Evolutionary conservation across 2,329 filamentous ascomycete genomes (phyloP), one percentile per base, ranked within the genome.

Genomic region (Purpureocillium takamizusanense): DNA sequence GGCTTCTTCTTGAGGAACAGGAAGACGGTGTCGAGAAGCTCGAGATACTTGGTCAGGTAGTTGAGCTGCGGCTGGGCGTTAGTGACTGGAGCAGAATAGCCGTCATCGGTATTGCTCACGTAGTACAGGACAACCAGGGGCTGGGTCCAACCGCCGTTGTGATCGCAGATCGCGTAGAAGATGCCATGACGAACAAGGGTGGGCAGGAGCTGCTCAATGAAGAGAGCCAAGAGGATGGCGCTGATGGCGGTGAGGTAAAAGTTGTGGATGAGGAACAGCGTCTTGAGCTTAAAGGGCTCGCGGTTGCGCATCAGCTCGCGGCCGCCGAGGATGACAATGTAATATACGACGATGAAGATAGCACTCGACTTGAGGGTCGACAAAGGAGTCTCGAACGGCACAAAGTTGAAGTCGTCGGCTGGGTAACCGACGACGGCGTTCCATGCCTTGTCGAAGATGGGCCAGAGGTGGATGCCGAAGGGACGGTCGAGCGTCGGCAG

Each of bases 1-100:
- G 90, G 90, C 83, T 97, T 97, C 83, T 97, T 97, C 83, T 97
- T 97, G 63, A 97, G 78, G 71, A 95, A 92, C 40, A 97, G 74
- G 76, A 97, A 97, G 61, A 90, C 81, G 43, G 90, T 97, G 66
- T 97, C 90, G 52, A 97, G 70, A 49, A 97, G 75, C 67, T 97
- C 90, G 50, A 95, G 77, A 66, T 95, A 97, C 68, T 97, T 97
- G 68, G 89, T 97, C 39, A 95, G 78, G 72, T 97, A 97, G 74
- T 94, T 97, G 60, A 97, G 76, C 89, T 95, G 57, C 27, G 28
- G 17, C 6, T 18, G 10, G 15, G 28, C 9, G 53, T 72, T 53
- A 75, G 68, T 53, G 8, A 12, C 23, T 16, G 21, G 10, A 25
- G 21, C 6, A 25, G 10, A 10, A 5, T 25, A 5, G 21, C 10